phyloP scores from a whole-genome alignment of 495 filamentous ascomycete species.

The Lophiotrema nucula region DNA sequence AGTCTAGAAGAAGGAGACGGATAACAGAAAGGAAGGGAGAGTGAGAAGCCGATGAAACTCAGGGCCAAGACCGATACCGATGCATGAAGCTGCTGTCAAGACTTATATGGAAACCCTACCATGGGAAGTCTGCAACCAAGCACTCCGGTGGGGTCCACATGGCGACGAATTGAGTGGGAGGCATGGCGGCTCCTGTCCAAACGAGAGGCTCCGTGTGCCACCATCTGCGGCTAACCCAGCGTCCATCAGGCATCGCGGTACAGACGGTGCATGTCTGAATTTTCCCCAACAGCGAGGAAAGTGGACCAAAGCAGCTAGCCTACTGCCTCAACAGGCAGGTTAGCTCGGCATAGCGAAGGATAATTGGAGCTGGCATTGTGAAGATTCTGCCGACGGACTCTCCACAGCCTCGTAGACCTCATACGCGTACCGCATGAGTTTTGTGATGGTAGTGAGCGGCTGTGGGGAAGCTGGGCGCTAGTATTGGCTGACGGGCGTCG shows the following conservation, averaged over 20 bases:
- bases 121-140: conserved; percentile 2
- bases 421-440: conserved; percentile 20
- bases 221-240: conserved; percentile 2
- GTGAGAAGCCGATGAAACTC: conserved; percentile 22
- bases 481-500: conserved; percentile 10
- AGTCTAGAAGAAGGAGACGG: background rate
- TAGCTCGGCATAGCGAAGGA: background rate
- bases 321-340: background rate
- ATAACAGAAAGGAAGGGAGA: conserved; percentile 1
- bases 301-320: background rate
- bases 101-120: conserved; percentile 1
- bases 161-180: background rate
- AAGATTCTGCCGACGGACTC: background rate
- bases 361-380: conserved; percentile 5
- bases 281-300: background rate
- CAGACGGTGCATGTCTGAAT: background rate
- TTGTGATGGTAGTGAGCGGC: background rate
- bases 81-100: conserved; percentile 19
- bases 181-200: conserved; percentile 6
- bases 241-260: conserved; percentile 7
- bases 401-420: conserved; percentile 6
- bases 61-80: conserved; percentile 18
- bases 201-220: conserved; percentile 9
- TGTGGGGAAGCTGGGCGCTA: conserved; percentile 9
- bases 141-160: background rate